Evolutionary conservation across 2,329 filamentous ascomycete genomes (phyloP), one percentile per base, ranked within the genome.

Genomic region (Fusarium heterosporum): DNA sequence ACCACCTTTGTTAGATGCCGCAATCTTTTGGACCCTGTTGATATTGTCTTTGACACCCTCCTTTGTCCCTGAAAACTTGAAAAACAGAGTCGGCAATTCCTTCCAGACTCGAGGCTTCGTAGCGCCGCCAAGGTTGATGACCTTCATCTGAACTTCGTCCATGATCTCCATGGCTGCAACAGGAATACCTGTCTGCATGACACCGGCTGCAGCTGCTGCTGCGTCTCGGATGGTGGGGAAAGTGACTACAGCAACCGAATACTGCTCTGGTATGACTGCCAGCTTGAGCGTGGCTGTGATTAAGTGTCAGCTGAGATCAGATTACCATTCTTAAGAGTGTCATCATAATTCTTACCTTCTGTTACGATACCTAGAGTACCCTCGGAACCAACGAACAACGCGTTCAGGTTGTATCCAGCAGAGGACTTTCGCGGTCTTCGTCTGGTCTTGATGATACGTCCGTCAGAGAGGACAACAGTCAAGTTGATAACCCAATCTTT

Each of bases 401-500:
- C 85, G 34, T 92, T 96, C 52, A 96, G 84, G 71, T 96, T 94
- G 77, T 96, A 96, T 0, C 92, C 92, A 0, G 92, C 92, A 2
- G 91, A 91, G 0, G 90, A 92, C 76, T 96, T 96, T 57, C 91
- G 84, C 12, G 92, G 92, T n/a, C 93, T 82, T 43, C 88, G 84
- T 54, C 90, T 85, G 1, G 92, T 95, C 80, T 94, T 95, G 79
- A 95, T 90, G 25, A 95, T 79, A 0, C 87, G 90, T 2, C 92
- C 92, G 71, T 95, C 91, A 11, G 92, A 89, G 28, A 95, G 84
- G 1, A 95, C 92, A 2, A 94, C 90, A 0, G 92, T 95, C 57
- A 95, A 78, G 72, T 93, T 93, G 73, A 95, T 88, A 26, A 95
- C 90, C 91, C 91, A 94, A 72, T 95, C 92, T 74, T 92, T 93